A percentile compares a stretch with the other conserved stretches of the same genome.
phyloP scores from a whole-genome alignment of 75 land plant genomes.

The Cryptomeria japonica region DNA sequence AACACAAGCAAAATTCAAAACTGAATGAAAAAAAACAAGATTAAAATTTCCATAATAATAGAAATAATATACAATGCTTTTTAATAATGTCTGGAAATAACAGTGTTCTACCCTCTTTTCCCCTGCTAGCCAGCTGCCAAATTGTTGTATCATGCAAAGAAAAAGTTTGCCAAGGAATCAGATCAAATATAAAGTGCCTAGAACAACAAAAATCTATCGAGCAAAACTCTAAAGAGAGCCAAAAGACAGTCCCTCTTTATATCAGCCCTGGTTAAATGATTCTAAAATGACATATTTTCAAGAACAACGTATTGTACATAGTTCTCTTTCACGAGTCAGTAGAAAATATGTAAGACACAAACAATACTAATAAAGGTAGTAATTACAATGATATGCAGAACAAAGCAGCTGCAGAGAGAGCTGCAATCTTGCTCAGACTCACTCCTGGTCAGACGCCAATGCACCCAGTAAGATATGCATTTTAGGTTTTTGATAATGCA shows the following conservation, averaged over 20 bases:
- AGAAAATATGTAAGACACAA: background rate
- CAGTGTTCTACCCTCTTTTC: background rate
- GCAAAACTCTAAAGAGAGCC: background rate
- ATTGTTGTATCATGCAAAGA: background rate
- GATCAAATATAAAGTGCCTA: slow-evolving; percentile 2
- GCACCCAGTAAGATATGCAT: background rate
- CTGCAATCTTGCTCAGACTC: background rate
- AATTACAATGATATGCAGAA: background rate
- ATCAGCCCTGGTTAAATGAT: background rate
- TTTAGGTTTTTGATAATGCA: background rate
- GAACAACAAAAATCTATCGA: background rate
- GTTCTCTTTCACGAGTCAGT: background rate
- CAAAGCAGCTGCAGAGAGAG: background rate
- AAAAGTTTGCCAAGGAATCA: background rate
- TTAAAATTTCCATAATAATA: background rate
- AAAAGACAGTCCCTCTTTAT: background rate
- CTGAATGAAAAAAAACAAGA: background rate
- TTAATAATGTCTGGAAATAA: background rate
- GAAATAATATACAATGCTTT: background rate
- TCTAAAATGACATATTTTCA: background rate
- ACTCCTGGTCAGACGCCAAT: background rate
- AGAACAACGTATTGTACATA: background rate
- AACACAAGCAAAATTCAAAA: background rate
- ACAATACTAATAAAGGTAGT: background rate
- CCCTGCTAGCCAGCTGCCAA: background rate